These are phyloP conservation scores for Penicillium sp. DNA, from an alignment of 2,329 filamentous ascomycete genomes.

Conservation along the genomic window DNA sequence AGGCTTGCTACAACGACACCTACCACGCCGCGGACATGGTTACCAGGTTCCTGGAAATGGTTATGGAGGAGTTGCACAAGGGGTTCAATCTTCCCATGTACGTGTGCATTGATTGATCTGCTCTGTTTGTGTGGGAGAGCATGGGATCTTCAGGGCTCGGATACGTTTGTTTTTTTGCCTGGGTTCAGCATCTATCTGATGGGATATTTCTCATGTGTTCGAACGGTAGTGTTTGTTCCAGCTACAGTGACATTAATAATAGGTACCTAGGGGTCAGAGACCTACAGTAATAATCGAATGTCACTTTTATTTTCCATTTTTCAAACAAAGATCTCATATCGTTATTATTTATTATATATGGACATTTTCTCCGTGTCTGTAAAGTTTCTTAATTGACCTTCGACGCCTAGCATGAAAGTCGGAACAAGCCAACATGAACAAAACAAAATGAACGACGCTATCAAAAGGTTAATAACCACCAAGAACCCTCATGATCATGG, in stretches of 20 bases:
- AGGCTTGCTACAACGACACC: not conserved
- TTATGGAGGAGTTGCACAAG: not conserved
- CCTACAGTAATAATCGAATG: too few species aligned
- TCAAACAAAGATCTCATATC: too few species aligned
- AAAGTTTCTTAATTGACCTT: too few species aligned
- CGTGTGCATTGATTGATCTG: too few species aligned
- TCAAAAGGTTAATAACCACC: not conserved
- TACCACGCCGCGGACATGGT: not conserved
- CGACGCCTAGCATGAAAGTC: not conserved
- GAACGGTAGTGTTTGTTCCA: not conserved
- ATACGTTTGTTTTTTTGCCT: too few species aligned
- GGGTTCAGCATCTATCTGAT: too few species aligned
- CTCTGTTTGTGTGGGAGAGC: not conserved
- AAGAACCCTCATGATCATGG: too few species aligned
- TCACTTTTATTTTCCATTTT: too few species aligned
- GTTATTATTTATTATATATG: too few species aligned
- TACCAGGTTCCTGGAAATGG: not conserved
- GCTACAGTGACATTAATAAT: not conserved
- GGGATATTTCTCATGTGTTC: too few species aligned
- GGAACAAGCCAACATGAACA: not conserved
- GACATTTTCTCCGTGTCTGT: too few species aligned
- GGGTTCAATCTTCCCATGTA: not conserved
- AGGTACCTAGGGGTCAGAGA: too few species aligned
- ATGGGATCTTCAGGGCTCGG: not conserved
- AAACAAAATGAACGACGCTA: not conserved